A percentile compares a stretch with the other conserved stretches of the same genome.
phyloP scores from a whole-genome alignment of 331 rosid species.

The Rosa hybrid region DNA sequence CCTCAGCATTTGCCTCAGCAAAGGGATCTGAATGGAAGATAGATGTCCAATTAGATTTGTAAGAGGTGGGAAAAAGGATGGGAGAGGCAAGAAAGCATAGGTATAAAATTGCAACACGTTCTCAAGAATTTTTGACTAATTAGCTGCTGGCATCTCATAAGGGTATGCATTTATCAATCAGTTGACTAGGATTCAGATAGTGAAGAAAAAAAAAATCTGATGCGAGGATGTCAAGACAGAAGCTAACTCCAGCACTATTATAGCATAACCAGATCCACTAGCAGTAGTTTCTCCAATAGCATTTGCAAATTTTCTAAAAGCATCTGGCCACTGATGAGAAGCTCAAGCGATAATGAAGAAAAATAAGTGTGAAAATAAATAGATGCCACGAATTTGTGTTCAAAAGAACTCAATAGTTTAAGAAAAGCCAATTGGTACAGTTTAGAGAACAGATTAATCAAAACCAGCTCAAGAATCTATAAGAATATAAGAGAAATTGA shows the following conservation, averaged over 20 bases:
- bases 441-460: not conserved
- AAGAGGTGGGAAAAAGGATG: not conserved
- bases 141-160: not conserved
- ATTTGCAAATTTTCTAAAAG: not conserved
- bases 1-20: constrained; percentile 98
- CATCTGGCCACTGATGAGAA: not conserved
- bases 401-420: not conserved
- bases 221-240: not conserved
- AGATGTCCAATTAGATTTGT: not conserved
- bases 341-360: not conserved
- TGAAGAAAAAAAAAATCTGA: not conserved
- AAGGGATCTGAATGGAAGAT: constrained; percentile 62
- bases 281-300: not conserved
- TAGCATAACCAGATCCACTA: not conserved
- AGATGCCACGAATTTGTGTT: not conserved
- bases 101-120: not conserved
- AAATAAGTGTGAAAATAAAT: not conserved
- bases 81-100: not conserved
- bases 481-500: not conserved
- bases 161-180: not conserved
- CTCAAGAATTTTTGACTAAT: not conserved
- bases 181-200: not conserved
- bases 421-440: not conserved
- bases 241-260: not conserved
- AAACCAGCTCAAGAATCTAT: not conserved